Conservation (phyloP, 768 basidiomycete genomes). For the Nidularia pulvinata region DNA sequence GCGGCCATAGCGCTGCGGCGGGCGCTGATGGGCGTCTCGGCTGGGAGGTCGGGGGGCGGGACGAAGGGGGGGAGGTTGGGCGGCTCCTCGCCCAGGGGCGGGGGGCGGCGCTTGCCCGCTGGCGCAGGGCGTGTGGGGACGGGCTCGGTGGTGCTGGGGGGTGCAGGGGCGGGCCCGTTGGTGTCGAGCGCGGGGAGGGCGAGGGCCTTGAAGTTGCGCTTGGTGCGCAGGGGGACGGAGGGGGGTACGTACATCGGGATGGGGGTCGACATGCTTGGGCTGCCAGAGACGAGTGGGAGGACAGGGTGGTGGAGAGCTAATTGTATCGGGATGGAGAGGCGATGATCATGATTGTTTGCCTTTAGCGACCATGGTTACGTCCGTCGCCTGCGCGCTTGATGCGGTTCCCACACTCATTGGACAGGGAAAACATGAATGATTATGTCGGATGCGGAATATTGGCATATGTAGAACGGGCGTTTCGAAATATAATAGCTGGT, state of each 20-base stretch:
- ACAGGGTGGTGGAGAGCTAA: not conserved
- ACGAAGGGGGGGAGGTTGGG: slow-evolving; percentile 38
- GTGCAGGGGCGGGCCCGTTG: not conserved
- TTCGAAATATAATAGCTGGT: too few relatives aligned
- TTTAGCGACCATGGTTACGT: too few relatives aligned
- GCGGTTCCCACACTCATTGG: too few relatives aligned
- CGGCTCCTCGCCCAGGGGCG: slow-evolving; percentile 65
- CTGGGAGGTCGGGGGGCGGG: not conserved
- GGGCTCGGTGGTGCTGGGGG: slow-evolving; percentile 6
- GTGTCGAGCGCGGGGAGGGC: slow-evolving; percentile 31
- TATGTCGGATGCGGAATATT: too few relatives aligned
- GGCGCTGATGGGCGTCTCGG: slow-evolving; percentile 16
- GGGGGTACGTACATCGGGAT: not conserved
- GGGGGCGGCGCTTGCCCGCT: slow-evolving; percentile 64
- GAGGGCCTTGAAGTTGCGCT: slow-evolving; percentile 89
- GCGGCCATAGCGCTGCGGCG: slow-evolving; percentile 66
- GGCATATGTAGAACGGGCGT: too few relatives aligned
- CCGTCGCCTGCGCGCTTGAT: too few relatives aligned
- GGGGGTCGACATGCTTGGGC: not conserved
- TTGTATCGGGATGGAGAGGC: not conserved
- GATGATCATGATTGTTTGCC: too few relatives aligned
- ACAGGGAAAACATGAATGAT: too few relatives aligned
- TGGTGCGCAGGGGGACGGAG: slow-evolving; percentile 69
- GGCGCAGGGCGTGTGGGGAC: slow-evolving; percentile 10
- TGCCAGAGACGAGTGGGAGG: not conserved